phyloP scores from a whole-genome alignment of 2,329 filamentous ascomycete species.

The Leptographium wingfieldii region DNA sequence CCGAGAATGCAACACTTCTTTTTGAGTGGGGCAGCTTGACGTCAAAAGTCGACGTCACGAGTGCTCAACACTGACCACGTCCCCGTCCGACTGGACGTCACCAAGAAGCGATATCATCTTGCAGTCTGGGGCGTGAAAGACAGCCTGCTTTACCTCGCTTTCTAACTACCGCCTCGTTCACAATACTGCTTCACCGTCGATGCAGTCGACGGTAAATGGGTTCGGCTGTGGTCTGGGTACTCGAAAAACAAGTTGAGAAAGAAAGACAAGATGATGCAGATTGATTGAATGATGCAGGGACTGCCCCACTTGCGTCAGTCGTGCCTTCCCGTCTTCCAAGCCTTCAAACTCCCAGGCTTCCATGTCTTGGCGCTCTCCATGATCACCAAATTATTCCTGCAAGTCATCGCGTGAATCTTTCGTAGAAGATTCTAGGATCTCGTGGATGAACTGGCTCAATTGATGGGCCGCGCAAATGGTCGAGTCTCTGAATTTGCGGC shows the following conservation, averaged over 20 bases:
- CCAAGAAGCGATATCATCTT: background rate
- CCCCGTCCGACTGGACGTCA: background rate
- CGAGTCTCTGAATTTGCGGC: background rate
- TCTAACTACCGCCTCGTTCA: background rate
- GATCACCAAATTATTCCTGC: background rate
- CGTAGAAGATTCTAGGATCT: background rate
- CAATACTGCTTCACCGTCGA: background rate
- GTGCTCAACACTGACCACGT: background rate
- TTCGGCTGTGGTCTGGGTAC: too few relatives aligned
- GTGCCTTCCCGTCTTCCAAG: background rate
- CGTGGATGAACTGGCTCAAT: background rate
- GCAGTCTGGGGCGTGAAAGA: background rate
- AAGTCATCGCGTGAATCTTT: background rate
- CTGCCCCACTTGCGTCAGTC: background rate
- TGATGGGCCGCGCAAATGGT: background rate
- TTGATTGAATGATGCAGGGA: background rate
- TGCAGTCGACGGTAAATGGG: background rate
- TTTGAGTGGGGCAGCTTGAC: background rate
- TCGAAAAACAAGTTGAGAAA: background rate
- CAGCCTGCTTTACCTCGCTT: background rate
- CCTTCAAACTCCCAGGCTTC: too few relatives aligned
- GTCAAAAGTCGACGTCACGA: background rate
- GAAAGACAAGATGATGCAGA: background rate
- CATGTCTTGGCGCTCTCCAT: background rate
- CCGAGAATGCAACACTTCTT: background rate